Evolutionary conservation across 345 rosid genomes (phyloP).

Genomic region (Aurinia saxatilis): DNA sequence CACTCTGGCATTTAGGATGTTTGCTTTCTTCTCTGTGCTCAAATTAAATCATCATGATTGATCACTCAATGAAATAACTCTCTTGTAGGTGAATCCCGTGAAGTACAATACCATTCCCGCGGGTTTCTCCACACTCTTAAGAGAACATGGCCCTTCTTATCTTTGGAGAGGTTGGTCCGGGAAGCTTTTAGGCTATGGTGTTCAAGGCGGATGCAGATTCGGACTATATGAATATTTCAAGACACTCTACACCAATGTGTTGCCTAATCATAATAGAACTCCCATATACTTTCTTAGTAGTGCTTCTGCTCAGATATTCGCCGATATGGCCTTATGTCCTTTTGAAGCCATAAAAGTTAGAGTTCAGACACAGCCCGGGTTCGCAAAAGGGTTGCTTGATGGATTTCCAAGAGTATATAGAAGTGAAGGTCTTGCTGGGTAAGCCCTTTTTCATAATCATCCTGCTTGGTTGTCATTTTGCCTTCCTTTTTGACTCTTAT

Average conservation of each 20-base stretch:
- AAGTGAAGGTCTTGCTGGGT: conserved; percentile 53
- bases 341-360: conserved; percentile 58
- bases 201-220: conserved; percentile 60
- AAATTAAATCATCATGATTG: background rate
- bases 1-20: background rate
- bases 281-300: conserved; percentile 54
- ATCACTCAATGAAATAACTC: background rate
- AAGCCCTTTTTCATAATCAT: background rate
- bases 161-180: conserved; percentile 67
- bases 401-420: conserved; percentile 50
- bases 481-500: background rate
- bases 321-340: conserved; percentile 53
- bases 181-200: conserved; percentile 56
- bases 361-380: conserved; percentile 53
- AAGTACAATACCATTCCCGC: conserved; percentile 44
- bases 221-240: conserved; percentile 57
- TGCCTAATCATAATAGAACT: conserved; percentile 37
- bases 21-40: background rate
- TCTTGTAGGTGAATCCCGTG: conserved; percentile 44
- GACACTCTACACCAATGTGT: conserved; percentile 38
- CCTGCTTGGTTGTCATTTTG: background rate
- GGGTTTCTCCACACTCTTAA: conserved; percentile 38
- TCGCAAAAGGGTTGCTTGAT: conserved; percentile 54
- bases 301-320: conserved; percentile 58
- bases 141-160: conserved; percentile 45